Evolutionary conservation across 176 grass and related monocot species (phyloP).

Genomic region (Typha latifolia): DNA sequence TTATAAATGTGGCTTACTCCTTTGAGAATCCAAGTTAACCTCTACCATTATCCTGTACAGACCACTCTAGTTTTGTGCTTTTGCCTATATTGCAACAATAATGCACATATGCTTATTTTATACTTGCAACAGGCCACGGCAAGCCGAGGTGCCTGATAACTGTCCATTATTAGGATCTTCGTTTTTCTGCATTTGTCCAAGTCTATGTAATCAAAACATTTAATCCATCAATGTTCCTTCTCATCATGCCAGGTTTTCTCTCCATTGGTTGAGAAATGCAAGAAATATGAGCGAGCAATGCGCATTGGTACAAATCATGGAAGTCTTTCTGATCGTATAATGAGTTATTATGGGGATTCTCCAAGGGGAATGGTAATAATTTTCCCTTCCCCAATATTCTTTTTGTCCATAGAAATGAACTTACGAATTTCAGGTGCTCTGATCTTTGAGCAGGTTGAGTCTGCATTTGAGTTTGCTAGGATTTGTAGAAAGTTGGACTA

Average conservation of each 20-base stretch:
- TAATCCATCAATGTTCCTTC: background rate
- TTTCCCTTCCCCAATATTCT: slow-evolving; percentile 17
- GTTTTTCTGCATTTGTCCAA: slow-evolving; percentile 9
- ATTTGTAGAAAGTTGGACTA: slow-evolving; percentile 90
- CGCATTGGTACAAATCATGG: slow-evolving; percentile 95
- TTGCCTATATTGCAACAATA: too few relatives aligned
- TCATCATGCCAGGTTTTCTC: slow-evolving; percentile 55
- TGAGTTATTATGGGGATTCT: slow-evolving; percentile 99
- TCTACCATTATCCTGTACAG: too few relatives aligned
- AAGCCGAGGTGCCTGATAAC: too few relatives aligned
- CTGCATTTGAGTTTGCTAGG: slow-evolving; percentile 96
- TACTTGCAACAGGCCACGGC: background rate
- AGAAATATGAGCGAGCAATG: slow-evolving; percentile 92
- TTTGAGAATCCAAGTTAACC: too few relatives aligned
- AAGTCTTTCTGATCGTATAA: slow-evolving; percentile 97
- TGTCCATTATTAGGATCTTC: background rate
- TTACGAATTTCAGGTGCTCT: background rate
- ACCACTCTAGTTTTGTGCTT: too few relatives aligned
- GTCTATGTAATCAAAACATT: slow-evolving; percentile 4
- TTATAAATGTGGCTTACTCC: too few relatives aligned
- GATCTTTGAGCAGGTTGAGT: slow-evolving; percentile 62
- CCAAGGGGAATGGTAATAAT: slow-evolving; percentile 89
- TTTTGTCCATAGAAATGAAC: background rate
- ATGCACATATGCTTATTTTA: too few relatives aligned
- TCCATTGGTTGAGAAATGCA: slow-evolving; percentile 98